Conservation (phyloP, 768 basidiomycete species). For the Rubroboletus pulcherrimus region DNA sequence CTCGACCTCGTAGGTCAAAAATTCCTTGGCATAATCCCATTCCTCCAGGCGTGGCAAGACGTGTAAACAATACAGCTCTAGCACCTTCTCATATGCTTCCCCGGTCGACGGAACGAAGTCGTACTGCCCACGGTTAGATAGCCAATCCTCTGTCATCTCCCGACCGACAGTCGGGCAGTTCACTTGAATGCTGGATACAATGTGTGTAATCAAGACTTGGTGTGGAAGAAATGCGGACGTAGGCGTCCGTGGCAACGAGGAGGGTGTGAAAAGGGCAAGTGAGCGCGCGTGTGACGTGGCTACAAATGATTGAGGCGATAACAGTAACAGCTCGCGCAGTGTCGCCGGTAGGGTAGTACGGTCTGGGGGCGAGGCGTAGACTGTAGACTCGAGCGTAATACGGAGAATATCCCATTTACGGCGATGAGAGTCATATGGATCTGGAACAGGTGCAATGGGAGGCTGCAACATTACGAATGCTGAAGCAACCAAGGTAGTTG, state of each 20-base stretch:
- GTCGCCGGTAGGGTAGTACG: constrained; percentile 43
- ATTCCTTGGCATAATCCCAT: constrained; percentile 79
- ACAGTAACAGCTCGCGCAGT: constrained; percentile 49
- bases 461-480: constrained; percentile 62
- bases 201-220: constrained; percentile 65
- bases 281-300: constrained; percentile 60
- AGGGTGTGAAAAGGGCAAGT: constrained; percentile 62
- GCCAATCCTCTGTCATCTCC: constrained; percentile 74
- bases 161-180: constrained; percentile 59
- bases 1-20: constrained; percentile 70
- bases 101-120: constrained; percentile 30
- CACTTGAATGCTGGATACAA: constrained; percentile 66
- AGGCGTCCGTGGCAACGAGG: constrained; percentile 34
- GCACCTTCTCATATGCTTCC: constrained; percentile 66
- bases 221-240: constrained; percentile 60
- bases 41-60: constrained; percentile 69
- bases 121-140: constrained; percentile 51
- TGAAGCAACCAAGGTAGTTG: constrained; percentile 59
- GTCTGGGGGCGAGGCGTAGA: constrained; percentile 55
- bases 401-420: constrained; percentile 87
- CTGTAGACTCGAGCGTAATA: constrained; percentile 74
- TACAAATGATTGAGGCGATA: constrained; percentile 58
- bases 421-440: constrained; percentile 48
- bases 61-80: constrained; percentile 74
- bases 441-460: constrained; percentile 32